Evolutionary conservation across 169 alveolate genomes (phyloP).

Genomic region (Plasmodium knowlesi): DNA sequence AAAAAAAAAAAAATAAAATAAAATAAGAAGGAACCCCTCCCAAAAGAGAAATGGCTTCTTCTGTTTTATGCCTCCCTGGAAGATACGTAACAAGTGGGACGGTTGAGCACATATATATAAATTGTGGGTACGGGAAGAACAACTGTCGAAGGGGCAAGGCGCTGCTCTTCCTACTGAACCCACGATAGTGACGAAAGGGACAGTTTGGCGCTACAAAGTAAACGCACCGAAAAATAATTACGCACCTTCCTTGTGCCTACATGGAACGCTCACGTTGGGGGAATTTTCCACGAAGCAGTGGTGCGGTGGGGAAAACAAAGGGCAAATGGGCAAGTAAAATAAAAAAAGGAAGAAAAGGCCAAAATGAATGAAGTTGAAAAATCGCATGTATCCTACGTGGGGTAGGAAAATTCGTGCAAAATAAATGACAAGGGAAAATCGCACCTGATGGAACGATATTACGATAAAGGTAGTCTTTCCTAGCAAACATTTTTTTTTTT

Average conservation of each 20-base stretch:
- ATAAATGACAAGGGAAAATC: neutral
- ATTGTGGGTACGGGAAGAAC: neutral
- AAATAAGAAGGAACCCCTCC: neutral
- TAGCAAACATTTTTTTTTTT: neutral
- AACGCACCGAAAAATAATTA: neutral
- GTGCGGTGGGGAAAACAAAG: neutral
- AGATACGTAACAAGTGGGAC: neutral
- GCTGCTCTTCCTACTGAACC: neutral
- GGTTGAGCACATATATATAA: neutral
- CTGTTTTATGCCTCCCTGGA: neutral
- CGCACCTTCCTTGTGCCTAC: neutral
- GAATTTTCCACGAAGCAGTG: neutral
- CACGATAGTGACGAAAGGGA: neutral
- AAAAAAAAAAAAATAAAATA: neutral
- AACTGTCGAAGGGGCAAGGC: neutral
- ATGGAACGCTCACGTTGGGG: neutral
- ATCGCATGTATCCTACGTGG: neutral
- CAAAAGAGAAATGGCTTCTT: neutral
- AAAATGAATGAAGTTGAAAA: neutral
- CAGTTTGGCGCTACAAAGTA: neutral
- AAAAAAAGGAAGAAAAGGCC: neutral
- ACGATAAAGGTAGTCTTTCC: neutral
- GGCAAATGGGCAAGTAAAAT: neutral
- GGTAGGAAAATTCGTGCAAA: neutral
- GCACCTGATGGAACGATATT: neutral